Conservation (phyloP, 306 rosid genomes). For the Malus fusca region DNA sequence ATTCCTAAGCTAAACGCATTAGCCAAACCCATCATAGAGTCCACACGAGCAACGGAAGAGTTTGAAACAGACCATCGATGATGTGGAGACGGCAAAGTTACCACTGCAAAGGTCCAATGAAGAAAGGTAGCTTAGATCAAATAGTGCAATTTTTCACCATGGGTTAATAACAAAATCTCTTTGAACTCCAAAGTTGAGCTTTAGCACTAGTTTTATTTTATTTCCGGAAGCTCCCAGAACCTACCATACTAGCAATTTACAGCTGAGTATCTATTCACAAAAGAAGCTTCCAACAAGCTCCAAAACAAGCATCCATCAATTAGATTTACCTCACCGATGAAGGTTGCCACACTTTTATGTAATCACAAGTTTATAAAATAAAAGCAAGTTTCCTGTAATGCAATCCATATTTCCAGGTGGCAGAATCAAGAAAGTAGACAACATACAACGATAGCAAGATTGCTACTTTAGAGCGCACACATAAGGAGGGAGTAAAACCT, state of each 20-base stretch:
- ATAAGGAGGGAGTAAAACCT: constrained; percentile 42
- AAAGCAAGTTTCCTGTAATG: no score
- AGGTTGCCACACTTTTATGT: not conserved
- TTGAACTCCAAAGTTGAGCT: not conserved
- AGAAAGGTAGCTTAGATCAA: constrained; percentile 6
- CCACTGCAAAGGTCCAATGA: constrained; percentile 48
- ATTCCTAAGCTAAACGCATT: constrained; percentile 62
- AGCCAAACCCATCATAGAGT: constrained; percentile 52
- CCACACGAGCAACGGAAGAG: constrained; percentile 69
- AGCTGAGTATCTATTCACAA: not conserved
- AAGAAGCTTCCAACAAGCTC: not conserved
- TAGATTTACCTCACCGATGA: not conserved
- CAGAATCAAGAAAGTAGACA: not conserved
- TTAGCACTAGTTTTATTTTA: not conserved
- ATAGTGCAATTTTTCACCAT: not conserved
- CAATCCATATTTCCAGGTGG: not conserved
- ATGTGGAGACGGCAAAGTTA: constrained; percentile 76
- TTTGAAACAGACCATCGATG: constrained; percentile 87
- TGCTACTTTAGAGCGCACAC: not conserved
- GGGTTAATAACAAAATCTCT: not conserved
- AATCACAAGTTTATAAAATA: not conserved
- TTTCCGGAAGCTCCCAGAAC: not conserved
- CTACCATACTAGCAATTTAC: not conserved
- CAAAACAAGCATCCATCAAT: not conserved
- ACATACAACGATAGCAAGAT: constrained; percentile 4